Evolutionary conservation across 83 land plant genomes (phyloP).

Genomic region (Larix sibirica): DNA sequence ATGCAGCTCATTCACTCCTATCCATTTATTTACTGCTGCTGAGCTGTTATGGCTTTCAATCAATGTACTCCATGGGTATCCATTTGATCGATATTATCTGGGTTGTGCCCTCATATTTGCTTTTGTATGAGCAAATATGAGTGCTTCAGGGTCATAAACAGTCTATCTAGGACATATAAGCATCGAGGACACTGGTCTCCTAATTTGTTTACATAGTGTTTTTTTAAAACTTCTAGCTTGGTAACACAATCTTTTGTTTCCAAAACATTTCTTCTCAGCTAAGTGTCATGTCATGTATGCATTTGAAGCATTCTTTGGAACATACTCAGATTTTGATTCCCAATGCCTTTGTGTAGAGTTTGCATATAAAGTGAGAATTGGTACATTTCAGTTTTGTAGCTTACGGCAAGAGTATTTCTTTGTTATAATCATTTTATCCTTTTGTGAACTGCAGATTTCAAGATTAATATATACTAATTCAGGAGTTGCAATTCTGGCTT

Average conservation of each 20-base stretch:
- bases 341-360: too few relatives aligned
- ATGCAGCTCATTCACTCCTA: not conserved
- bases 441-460: slow-evolving; percentile 49
- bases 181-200: too few relatives aligned
- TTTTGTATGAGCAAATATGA: too few relatives aligned
- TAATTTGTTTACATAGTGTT: too few relatives aligned
- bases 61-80: not conserved
- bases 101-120: not conserved
- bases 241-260: too few relatives aligned
- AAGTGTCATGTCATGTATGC: not conserved
- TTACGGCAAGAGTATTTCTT: not conserved
- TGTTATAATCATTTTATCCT: not conserved
- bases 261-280: too few relatives aligned
- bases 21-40: not conserved
- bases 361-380: too few relatives aligned
- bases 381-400: too few relatives aligned
- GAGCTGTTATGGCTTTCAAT: not conserved
- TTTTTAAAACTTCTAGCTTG: too few relatives aligned
- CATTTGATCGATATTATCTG: not conserved
- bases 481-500: slow-evolving; percentile 74
- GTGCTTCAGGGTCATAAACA: too few relatives aligned
- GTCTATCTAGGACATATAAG: too few relatives aligned
- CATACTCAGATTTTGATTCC: too few relatives aligned
- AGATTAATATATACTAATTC: slow-evolving; percentile 83
- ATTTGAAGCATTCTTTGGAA: not conserved